Base-by-base conservation (phyloP, 176 grass and related monocot species). In the Phragmites australis region DNA sequence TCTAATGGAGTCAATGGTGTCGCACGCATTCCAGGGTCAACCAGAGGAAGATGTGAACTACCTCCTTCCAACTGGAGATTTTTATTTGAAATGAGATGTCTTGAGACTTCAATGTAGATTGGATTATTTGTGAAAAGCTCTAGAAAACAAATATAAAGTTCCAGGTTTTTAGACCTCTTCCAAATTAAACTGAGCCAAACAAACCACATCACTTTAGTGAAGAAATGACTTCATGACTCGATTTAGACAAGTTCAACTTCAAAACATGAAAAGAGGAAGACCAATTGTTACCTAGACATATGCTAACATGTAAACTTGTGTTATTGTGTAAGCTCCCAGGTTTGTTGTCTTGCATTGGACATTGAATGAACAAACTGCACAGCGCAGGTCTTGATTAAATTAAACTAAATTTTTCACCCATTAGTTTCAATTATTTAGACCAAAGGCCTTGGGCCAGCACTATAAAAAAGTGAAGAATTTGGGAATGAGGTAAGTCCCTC, bases 41-140 rank as follows among this genome's bases (percentile, higher is more conserved):
- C 71, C 58, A 97, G 22, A 46, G 92, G 95, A 90, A 97, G 90
- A 83, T 94, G 88, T 40, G 81, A 84, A 89, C 89, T 82, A 8
- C 95, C 95, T 83, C 95, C 95, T 87, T 91, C 92, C 79, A 97
- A 87, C 95, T 97, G 81, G 61, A 87, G 76, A 57, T 75, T 65
- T 70, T 58, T 19, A 19, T 73, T 79, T 30, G 8, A 42, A 66
- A 83, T 73, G 46, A 83, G 75, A 74, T 83, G 49, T 67, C 78
- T 89, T 50, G 60, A 77, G 19, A 72, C 6, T 69, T 88, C 14
- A 23, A 21, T 54, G 27, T 61, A 57, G 81, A 50, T 23, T 58
- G 51, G 70, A 66, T 32, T 25, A 45, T 65, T 52, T 67, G 34
- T 40, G 8, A 23, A n/a, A 69, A 44, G 14, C 26, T 54, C 9